These are phyloP conservation scores for Fonsecaea pedrosoi DNA, from an alignment of 2,329 filamentous ascomycete genomes.

Conservation along the genomic window DNA sequence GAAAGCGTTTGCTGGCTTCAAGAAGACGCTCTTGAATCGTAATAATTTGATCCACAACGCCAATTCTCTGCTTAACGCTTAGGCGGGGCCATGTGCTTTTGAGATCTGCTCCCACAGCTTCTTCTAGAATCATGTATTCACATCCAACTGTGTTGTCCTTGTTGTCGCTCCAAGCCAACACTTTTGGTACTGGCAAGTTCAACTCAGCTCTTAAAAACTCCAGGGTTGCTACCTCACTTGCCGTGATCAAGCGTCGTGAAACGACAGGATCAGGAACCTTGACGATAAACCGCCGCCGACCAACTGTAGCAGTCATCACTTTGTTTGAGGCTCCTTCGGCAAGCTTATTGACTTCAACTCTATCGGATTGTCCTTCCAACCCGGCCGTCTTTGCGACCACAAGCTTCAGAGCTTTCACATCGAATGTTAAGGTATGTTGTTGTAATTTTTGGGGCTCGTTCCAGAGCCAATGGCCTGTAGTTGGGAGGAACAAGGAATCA, in stretches of 20 bases:
- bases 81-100: constrained; percentile 45
- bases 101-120: constrained; percentile 44
- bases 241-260: constrained; percentile 38
- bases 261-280: constrained; percentile 37
- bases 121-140: constrained; percentile 51
- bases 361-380: background rate
- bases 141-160: constrained; percentile 48
- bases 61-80: constrained; percentile 5
- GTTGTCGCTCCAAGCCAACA: constrained; percentile 46
- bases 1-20: too few relatives aligned
- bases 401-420: constrained; percentile 15
- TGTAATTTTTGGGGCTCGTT: too few relatives aligned
- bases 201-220: constrained; percentile 43
- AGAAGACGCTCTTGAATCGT: too few relatives aligned
- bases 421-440: too few relatives aligned
- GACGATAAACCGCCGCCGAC: constrained; percentile 30
- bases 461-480: too few relatives aligned
- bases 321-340: constrained; percentile 45
- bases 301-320: constrained; percentile 39
- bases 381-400: constrained; percentile 10
- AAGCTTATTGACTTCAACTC: constrained; percentile 35
- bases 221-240: constrained; percentile 51
- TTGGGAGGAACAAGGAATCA: too few relatives aligned
- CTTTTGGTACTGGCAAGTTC: constrained; percentile 47
- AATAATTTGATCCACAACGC: constrained; percentile 6